These are phyloP conservation scores for Termitomyces sp. DNA, from an alignment of 768 basidiomycete species.

Conservation along the genomic window DNA sequence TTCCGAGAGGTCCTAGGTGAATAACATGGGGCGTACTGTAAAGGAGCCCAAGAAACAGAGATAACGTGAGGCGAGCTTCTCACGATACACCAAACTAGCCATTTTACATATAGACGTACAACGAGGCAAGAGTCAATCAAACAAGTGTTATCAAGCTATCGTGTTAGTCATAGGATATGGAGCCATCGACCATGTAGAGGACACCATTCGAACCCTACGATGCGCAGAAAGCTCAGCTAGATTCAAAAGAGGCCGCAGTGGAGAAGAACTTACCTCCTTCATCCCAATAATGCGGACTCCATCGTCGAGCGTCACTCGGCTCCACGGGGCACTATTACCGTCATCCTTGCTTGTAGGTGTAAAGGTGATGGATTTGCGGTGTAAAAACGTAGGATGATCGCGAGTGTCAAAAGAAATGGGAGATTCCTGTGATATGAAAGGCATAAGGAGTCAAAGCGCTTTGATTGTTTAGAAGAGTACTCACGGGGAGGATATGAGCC, in stretches of 20 bases:
- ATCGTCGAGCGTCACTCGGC: constrained; percentile 49
- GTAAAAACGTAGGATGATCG: constrained; percentile 54
- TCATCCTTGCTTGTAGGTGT: constrained; percentile 29
- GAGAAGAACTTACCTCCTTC: constrained; percentile 47
- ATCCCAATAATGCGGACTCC: constrained; percentile 49
- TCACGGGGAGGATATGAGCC: constrained; percentile 79
- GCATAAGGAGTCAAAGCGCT: not conserved
- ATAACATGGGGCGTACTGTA: not conserved
- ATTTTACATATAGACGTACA: not conserved
- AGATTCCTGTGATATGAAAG: constrained; percentile 30
- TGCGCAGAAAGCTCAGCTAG: not conserved
- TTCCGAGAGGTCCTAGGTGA: not conserved
- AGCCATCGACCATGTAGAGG: constrained; percentile 54
- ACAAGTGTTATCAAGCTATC: not conserved
- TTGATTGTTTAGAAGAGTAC: constrained; percentile 1
- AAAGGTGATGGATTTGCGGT: constrained; percentile 56
- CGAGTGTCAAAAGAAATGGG: constrained; percentile 40
- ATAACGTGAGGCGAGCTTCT: not conserved
- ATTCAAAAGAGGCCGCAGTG: not conserved
- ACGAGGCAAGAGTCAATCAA: not conserved
- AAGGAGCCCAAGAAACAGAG: not conserved
- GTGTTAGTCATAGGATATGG: constrained; percentile 28
- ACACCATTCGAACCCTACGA: constrained; percentile 51
- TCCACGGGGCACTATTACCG: constrained; percentile 47
- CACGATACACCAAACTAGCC: not conserved